Evolutionary conservation across 225 moss, liverwort and hornwort species (phyloP).

Genomic region (Pleurozium schreberi): DNA sequence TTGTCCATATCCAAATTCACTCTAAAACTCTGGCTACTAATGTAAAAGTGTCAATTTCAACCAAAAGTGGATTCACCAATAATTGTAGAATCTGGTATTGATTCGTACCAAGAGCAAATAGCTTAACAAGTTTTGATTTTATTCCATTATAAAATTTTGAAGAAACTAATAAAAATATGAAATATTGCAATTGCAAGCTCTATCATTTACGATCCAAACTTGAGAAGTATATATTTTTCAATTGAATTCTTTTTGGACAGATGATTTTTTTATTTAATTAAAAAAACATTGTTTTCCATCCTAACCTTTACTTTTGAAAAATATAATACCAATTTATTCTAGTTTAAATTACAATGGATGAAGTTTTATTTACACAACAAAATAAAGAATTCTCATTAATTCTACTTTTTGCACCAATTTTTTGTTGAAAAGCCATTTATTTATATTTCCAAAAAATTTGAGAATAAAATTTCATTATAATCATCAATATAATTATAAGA

Average conservation of each 20-base stretch:
- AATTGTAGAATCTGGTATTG: too few species aligned
- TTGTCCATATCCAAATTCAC: too few species aligned
- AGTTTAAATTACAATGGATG: not conserved
- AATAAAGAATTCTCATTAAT: too few species aligned
- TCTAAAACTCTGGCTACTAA: too few species aligned
- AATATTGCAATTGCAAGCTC: not conserved
- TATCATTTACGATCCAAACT: not conserved
- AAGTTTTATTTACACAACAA: not conserved
- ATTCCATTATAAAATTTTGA: not conserved
- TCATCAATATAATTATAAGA: too few species aligned
- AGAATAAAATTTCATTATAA: too few species aligned
- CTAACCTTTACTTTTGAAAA: not conserved
- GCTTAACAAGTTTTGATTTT: not conserved
- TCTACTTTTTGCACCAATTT: not conserved
- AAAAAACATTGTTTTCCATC: not conserved
- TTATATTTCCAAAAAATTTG: too few species aligned
- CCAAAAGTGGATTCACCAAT: too few species aligned
- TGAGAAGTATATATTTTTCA: not conserved
- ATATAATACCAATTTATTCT: too few species aligned
- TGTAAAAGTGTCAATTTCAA: too few species aligned
- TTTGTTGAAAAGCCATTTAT: not conserved
- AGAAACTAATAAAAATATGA: not conserved
- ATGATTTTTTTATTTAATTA: accelerated
- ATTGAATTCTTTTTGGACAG: not conserved
- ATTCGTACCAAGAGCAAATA: too few species aligned